Evolutionary conservation across 768 basidiomycete species (phyloP), one percentile per base, ranked within the genome.

Genomic region (Amanita rimosa): DNA sequence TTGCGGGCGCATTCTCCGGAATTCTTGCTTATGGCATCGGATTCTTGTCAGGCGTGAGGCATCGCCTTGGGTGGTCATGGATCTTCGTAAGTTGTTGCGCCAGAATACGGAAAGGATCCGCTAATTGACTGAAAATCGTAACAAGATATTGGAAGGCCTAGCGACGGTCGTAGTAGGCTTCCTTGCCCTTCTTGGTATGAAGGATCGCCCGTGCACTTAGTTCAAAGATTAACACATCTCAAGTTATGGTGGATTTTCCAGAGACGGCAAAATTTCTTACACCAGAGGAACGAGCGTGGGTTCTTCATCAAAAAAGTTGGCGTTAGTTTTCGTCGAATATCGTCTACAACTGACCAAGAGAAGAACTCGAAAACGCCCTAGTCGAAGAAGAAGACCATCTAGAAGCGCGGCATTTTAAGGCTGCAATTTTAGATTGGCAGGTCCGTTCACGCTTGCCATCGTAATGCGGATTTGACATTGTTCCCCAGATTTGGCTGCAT

Each of bases 1-100:
- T 80, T 31, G 78, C 79, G 2, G 81, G 81, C 6, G 79, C 79
- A 3, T 81, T 82, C 57, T 76, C 78, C 1, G 79, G 80, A 0
- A 60, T 81, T 5, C 55, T 83, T n/a, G 80, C 80, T 0, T 80
- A 67, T 58, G 78, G 59, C 0, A 76, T 83, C 24, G 66, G 69
- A 33, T 73, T 74, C 45, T 75, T 82, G 76, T 58, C 62, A 22
- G 75, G 74, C 0, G 61, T 61, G 0, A 61, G 56, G 2, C 72
- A 75, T 2, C 56, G 75, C n/a, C 55, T 69, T n/a, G 80, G 78
- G 9, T 83, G 81, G 81, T 75, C 75, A 0, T 83, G 81, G 81
- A 83, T 83, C 42, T 83, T 83, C 49, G 78, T 81, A 52, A 37
- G 74, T 59, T 7, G 29, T 13, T 10, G 21, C 16, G 13, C 6